These are phyloP conservation scores for Exidia glandulosa DNA, from an alignment of 768 basidiomycete species.

Conservation along the genomic window DNA sequence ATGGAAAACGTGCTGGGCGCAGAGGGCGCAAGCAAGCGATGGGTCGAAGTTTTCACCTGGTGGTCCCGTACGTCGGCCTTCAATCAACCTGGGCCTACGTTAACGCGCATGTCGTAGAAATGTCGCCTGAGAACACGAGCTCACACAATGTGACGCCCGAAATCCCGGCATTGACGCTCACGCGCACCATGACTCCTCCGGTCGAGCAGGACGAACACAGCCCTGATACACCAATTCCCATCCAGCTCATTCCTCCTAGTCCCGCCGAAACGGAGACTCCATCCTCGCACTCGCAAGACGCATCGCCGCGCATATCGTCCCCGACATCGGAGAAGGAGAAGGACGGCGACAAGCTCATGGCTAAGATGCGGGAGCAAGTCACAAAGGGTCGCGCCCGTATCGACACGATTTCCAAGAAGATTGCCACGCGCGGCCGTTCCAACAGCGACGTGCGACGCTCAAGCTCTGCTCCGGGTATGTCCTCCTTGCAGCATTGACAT, in stretches of 20 bases:
- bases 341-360: slow-evolving; percentile 18
- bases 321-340: not conserved
- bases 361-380: slow-evolving; percentile 68
- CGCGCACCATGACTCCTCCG: not conserved
- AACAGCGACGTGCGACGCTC: slow-evolving; percentile 37
- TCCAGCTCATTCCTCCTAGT: slow-evolving; percentile 6
- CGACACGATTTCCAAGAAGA: slow-evolving; percentile 64
- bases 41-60: slow-evolving; percentile 81
- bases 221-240: not conserved
- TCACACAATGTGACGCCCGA: not conserved
- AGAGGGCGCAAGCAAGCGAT: slow-evolving; percentile 67
- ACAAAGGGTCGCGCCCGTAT: slow-evolving; percentile 63
- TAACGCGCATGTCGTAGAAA: not conserved
- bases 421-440: slow-evolving; percentile 45
- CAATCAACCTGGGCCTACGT: not conserved
- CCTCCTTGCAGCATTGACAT: not conserved
- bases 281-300: not conserved
- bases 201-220: not conserved
- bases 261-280: slow-evolving; percentile 1
- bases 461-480: slow-evolving; percentile 59
- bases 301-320: not conserved
- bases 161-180: not conserved
- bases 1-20: slow-evolving; percentile 78
- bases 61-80: slow-evolving; percentile 28
- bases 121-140: not conserved